Percentiles rank a stretch among this genome's conserved stretches.
These are phyloP conservation scores for Zopfochytrium polystomum DNA, from an alignment of 371 early-diverging fungal genomes.

Conservation along the genomic window DNA sequence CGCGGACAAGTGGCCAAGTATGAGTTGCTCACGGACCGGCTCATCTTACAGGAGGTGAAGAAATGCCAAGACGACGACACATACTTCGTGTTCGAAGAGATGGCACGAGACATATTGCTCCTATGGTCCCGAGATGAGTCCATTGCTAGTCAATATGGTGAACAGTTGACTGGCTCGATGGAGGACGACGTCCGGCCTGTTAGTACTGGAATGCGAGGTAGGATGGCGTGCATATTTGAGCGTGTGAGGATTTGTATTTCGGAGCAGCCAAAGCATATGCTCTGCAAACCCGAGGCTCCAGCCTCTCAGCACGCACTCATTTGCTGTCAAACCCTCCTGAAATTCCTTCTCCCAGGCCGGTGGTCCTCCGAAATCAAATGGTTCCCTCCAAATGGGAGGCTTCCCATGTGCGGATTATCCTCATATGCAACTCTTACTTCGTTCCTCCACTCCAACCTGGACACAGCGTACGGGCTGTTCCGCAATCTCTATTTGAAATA, in stretches of 20 bases:
- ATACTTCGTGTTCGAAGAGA: slow-evolving; percentile 52
- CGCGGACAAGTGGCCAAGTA: slow-evolving; percentile 22
- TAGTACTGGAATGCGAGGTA: slow-evolving; percentile 10
- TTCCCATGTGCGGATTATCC: slow-evolving; percentile 43
- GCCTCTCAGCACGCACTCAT: no score
- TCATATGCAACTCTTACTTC: slow-evolving; percentile 45
- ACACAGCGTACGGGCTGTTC: slow-evolving; percentile 40
- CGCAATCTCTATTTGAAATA: slow-evolving; percentile 50
- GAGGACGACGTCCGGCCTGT: background rate
- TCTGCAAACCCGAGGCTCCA: no score
- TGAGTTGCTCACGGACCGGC: slow-evolving; percentile 38
- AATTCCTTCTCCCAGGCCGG: slow-evolving; percentile 20
- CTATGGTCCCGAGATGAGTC: slow-evolving; percentile 46
- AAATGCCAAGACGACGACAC: slow-evolving; percentile 45
- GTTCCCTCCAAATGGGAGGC: slow-evolving; percentile 41
- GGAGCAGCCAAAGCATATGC: background rate
- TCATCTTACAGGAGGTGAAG: slow-evolving; percentile 36
- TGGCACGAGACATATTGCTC: slow-evolving; percentile 36
- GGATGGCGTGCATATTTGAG: background rate
- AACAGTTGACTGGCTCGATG: no score
- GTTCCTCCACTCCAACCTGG: slow-evolving; percentile 34
- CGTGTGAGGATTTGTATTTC: background rate
- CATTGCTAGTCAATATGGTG: no score
- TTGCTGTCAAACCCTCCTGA: no score
- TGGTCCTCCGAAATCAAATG: slow-evolving; percentile 17